Conservation (phyloP, 495 filamentous ascomycete genomes). For the Clavariopsis aquatica region DNA sequence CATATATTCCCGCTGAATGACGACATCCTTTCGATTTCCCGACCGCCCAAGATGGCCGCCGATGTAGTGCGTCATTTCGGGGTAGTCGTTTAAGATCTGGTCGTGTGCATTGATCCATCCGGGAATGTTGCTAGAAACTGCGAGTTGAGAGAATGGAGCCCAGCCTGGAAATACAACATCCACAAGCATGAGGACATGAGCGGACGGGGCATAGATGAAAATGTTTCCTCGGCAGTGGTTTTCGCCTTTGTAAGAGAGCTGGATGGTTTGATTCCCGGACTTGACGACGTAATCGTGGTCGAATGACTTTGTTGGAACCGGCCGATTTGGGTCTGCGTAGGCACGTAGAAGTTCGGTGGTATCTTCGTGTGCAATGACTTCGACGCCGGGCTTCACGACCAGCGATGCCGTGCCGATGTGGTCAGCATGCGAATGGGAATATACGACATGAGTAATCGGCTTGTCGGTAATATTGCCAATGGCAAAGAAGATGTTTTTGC, state of each 20-base stretch:
- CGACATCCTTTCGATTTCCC: constrained; percentile 44
- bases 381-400: constrained; percentile 34
- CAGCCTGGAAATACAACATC: constrained; percentile 41
- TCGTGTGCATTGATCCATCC: constrained; percentile 46
- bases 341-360: constrained; percentile 37
- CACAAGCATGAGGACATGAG: constrained; percentile 8
- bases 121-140: constrained; percentile 43
- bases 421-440: constrained; percentile 49
- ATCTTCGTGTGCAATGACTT: constrained; percentile 42
- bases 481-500: constrained; percentile 43
- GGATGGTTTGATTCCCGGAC: constrained; percentile 36
- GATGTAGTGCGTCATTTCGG: constrained; percentile 48
- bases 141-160: constrained; percentile 47
- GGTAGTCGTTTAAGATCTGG: constrained; percentile 37
- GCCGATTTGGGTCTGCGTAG: constrained; percentile 38
- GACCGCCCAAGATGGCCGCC: constrained; percentile 47
- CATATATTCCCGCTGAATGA: constrained; percentile 46
- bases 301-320: constrained; percentile 45
- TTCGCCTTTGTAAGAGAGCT: constrained; percentile 11
- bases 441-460: constrained; percentile 47
- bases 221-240: constrained; percentile 1
- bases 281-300: constrained; percentile 33
- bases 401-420: constrained; percentile 46
- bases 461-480: constrained; percentile 45
- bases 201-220: background rate